A percentile compares a stretch with the other conserved stretches of the same genome.
Conservation (phyloP, 2,329 filamentous ascomycete genomes). For the Polychaeton citri region DNA sequence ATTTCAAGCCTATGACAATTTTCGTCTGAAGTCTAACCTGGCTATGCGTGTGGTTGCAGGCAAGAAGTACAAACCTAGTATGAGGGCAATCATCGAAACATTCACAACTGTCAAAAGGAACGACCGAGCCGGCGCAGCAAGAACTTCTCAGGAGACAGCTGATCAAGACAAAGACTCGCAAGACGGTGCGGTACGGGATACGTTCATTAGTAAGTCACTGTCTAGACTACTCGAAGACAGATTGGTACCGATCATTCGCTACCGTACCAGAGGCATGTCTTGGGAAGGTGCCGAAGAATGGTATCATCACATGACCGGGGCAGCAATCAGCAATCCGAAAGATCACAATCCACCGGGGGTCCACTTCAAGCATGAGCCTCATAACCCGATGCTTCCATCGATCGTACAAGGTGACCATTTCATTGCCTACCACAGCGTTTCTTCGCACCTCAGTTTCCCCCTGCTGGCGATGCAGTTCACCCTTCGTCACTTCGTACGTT, state of each 20-base stretch:
- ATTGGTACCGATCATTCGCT: conserved; percentile 47
- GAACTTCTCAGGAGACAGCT: conserved; percentile 1
- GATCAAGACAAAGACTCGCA: conserved; percentile 15
- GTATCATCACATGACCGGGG: conserved; percentile 35
- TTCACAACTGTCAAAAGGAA: conserved; percentile 31
- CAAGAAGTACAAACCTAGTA: conserved; percentile 56
- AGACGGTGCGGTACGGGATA: conserved; percentile 31
- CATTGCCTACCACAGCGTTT: conserved; percentile 8
- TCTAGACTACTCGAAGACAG: conserved; percentile 53
- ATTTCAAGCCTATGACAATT: conserved; percentile 30
- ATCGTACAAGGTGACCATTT: conserved; percentile 41
- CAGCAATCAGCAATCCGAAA: conserved; percentile 9
- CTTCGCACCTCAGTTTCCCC: conserved; percentile 34
- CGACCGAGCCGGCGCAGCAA: conserved; percentile 7
- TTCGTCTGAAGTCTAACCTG: conserved; percentile 25
- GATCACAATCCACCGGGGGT: too few relatives aligned
- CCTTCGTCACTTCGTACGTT: conserved; percentile 63
- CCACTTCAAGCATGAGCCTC: conserved; percentile 22
- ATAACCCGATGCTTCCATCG: conserved; percentile 25
- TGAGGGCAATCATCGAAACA: conserved; percentile 36
- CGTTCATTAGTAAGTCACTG: conserved; percentile 62
- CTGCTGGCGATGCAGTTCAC: conserved; percentile 59
- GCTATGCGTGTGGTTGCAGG: conserved; percentile 59
- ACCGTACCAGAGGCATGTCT: conserved; percentile 40
- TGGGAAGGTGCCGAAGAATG: conserved; percentile 58